These are phyloP conservation scores for Talaromyces ruber DNA, from an alignment of 495 filamentous ascomycete species.

Conservation along the genomic window DNA sequence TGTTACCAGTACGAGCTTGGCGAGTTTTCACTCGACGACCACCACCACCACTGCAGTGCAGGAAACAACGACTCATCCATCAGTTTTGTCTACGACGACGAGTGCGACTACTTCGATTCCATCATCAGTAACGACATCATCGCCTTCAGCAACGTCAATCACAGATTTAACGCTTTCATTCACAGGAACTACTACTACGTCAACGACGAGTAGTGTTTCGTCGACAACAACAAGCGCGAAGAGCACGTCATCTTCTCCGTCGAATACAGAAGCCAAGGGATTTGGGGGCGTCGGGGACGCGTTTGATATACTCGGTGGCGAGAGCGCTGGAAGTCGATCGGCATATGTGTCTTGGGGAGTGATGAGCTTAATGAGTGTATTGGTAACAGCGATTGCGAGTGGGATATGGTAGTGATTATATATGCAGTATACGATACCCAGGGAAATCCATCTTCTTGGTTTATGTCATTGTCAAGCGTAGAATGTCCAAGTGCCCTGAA, in stretches of 20 bases:
- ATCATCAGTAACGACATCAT: neutral
- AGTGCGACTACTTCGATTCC: neutral
- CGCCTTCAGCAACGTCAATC: neutral
- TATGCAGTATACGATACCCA: neutral
- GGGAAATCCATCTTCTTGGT: neutral
- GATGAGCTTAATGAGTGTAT: neutral
- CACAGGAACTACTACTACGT: neutral
- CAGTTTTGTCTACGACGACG: neutral
- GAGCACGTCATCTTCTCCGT: neutral
- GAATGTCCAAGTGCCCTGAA: too few relatives aligned
- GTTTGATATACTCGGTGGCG: conserved; percentile 6
- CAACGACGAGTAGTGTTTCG: neutral
- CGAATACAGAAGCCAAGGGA: conserved; percentile 1
- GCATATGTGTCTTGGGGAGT: neutral
- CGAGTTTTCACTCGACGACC: neutral
- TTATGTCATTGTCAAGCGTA: neutral
- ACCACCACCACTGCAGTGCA: neutral
- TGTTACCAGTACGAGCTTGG: neutral
- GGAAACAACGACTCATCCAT: neutral
- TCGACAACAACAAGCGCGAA: neutral
- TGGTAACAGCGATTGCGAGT: neutral
- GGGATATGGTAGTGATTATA: neutral
- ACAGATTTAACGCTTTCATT: neutral
- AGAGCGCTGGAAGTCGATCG: neutral
- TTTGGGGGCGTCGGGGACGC: conserved; percentile 6